These are phyloP conservation scores for Hypoxylon lienhwacheense DNA, from an alignment of 495 filamentous ascomycete species.

Conservation along the genomic window DNA sequence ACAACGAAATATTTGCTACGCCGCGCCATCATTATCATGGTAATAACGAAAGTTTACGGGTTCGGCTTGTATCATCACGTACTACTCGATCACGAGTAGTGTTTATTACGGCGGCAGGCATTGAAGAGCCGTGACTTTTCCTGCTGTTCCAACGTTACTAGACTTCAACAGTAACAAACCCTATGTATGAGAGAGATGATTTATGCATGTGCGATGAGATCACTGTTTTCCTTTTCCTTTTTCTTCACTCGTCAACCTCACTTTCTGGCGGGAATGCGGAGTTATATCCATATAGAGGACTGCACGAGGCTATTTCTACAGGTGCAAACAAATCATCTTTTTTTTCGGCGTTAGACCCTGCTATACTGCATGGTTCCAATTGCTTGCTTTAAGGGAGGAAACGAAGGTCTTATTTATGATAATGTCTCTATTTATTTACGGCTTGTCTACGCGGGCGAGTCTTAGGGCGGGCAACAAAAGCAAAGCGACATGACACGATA, in stretches of 20 bases:
- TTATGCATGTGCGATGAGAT: constrained; percentile 20
- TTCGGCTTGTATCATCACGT: constrained; percentile 27
- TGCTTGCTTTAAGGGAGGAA: constrained; percentile 5
- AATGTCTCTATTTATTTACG: constrained; percentile 8
- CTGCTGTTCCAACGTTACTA: constrained; percentile 7
- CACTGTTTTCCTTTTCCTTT: constrained; percentile 4
- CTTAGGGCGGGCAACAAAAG: too few relatives aligned
- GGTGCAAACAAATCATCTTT: constrained; percentile 9
- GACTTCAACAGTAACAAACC: neutral
- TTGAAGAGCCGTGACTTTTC: constrained; percentile 18
- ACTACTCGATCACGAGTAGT: constrained; percentile 22
- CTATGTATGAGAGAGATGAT: too few relatives aligned
- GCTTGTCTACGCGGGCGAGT: neutral
- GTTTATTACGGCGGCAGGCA: constrained; percentile 12
- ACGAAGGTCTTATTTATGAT: constrained; percentile 1
- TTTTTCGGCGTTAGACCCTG: constrained; percentile 8
- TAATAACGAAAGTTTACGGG: constrained; percentile 28
- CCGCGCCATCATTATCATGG: constrained; percentile 1
- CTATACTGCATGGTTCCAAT: too few relatives aligned
- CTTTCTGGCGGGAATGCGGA: constrained; percentile 4
- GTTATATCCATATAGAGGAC: constrained; percentile 18
- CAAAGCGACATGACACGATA: too few relatives aligned
- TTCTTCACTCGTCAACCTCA: neutral
- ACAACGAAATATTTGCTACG: neutral
- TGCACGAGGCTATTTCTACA: constrained; percentile 8